These are phyloP conservation scores for Fusarium phyllophilum DNA, from an alignment of 2,329 filamentous ascomycete species.

Conservation along the genomic window DNA sequence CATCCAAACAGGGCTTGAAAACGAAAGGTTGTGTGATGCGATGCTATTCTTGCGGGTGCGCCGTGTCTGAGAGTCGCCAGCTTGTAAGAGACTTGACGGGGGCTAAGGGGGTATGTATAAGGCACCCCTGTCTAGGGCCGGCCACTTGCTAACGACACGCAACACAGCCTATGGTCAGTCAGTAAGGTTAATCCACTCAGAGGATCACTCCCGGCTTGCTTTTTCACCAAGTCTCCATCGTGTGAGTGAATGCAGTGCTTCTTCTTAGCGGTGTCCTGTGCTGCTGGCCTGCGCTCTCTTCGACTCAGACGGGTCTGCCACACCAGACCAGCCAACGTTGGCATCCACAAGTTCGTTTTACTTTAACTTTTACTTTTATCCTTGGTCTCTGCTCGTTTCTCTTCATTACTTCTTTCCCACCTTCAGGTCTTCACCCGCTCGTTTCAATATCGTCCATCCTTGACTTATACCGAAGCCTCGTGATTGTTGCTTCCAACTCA, in stretches of 20 bases:
- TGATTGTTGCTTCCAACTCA: constrained; percentile 11
- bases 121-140: constrained; percentile 27
- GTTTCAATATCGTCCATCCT: constrained; percentile 28
- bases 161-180: constrained; percentile 19
- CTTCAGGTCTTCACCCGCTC: constrained; percentile 31
- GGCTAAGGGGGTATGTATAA: constrained; percentile 6
- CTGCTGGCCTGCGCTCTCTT: constrained; percentile 28
- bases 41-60: constrained; percentile 11
- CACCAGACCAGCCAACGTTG: constrained; percentile 21
- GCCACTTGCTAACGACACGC: constrained; percentile 26
- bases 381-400: constrained; percentile 30
- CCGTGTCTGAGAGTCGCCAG: constrained; percentile 32
- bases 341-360: constrained; percentile 39
- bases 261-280: constrained; percentile 9
- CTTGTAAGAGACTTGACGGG: constrained; percentile 35
- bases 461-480: constrained; percentile 17
- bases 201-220: constrained; percentile 35
- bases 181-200: background rate
- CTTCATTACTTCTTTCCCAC: constrained; percentile 12
- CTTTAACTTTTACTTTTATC: constrained; percentile 40
- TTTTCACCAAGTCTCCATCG: constrained; percentile 25
- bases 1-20: background rate
- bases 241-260: constrained; percentile 2
- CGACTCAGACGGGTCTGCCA: constrained; percentile 21
- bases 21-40: constrained; percentile 26